Evolutionary conservation across 345 rosid species (phyloP).

Genomic region (Noccaea caerulescens): DNA sequence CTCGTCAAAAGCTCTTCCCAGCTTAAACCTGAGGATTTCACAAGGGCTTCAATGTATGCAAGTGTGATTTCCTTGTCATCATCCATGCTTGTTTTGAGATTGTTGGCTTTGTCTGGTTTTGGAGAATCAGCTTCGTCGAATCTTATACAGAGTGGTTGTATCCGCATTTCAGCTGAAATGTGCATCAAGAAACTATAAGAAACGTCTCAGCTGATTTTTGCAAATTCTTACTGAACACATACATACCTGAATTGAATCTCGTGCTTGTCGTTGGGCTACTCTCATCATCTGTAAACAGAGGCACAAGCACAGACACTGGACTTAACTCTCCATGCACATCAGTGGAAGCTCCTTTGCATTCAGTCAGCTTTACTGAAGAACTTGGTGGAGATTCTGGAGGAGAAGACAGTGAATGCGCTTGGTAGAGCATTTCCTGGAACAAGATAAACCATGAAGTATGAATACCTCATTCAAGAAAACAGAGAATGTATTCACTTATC

Average conservation of each 20-base stretch:
- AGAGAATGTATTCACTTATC: neutral
- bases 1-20: conserved; percentile 72
- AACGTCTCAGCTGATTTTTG: conserved; percentile 13
- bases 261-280: conserved; percentile 65
- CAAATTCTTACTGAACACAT: conserved; percentile 20
- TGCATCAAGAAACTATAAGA: conserved; percentile 44
- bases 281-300: conserved; percentile 65
- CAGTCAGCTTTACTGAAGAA: conserved; percentile 48
- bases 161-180: conserved; percentile 58
- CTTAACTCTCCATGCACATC: conserved; percentile 68
- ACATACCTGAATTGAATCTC: conserved; percentile 62
- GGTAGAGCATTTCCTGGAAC: conserved; percentile 53
- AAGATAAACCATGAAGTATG: conserved; percentile 33
- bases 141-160: conserved; percentile 63
- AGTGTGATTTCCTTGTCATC: conserved; percentile 50
- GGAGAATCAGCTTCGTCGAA: conserved; percentile 64
- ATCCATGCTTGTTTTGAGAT: conserved; percentile 50
- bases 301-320: conserved; percentile 91
- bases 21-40: conserved; percentile 58
- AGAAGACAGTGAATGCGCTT: conserved; percentile 36
- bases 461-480: conserved; percentile 6
- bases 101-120: conserved; percentile 46
- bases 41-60: conserved; percentile 59
- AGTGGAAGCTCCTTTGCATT: conserved; percentile 50
- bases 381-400: conserved; percentile 42